Conservation (phyloP, 1,139 yeast genomes). For the Nakaseomyces sp. region DNA sequence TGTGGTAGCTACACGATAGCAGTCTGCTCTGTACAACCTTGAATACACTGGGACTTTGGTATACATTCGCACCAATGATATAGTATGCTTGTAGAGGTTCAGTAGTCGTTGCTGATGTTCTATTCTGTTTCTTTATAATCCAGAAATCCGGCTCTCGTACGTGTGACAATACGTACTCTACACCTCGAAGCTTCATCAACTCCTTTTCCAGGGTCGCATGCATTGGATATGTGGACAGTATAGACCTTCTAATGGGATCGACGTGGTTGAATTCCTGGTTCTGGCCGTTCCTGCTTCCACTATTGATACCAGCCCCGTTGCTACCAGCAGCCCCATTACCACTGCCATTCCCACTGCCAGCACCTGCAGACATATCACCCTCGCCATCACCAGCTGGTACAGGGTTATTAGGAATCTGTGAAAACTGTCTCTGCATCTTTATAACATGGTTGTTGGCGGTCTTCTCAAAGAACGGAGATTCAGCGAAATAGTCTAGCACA, state of each 20-base stretch:
- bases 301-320: constrained; percentile 1
- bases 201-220: constrained; percentile 39
- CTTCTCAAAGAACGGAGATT: constrained; percentile 91
- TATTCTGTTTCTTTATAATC: constrained; percentile 74
- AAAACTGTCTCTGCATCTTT: constrained; percentile 87
- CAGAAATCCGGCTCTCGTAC: constrained; percentile 87
- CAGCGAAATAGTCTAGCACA: constrained; percentile 84
- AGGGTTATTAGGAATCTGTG: constrained; percentile 21
- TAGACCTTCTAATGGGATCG: constrained; percentile 22
- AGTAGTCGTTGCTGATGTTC: constrained; percentile 38
- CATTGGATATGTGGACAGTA: constrained; percentile 24
- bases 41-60: constrained; percentile 71
- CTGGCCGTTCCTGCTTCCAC: constrained; percentile 9
- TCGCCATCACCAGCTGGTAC: background rate
- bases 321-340: constrained; percentile 8
- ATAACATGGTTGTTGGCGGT: constrained; percentile 89
- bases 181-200: constrained; percentile 70
- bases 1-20: constrained; percentile 29
- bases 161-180: constrained; percentile 69
- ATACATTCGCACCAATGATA: constrained; percentile 83
- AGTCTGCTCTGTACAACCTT: constrained; percentile 49
- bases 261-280: constrained; percentile 14
- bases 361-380: constrained; percentile 6
- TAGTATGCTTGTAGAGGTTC: constrained; percentile 65
- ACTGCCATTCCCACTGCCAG: no score